These are phyloP conservation scores for Tulasnella calospora DNA, from an alignment of 768 basidiomycete genomes.

Conservation along the genomic window DNA sequence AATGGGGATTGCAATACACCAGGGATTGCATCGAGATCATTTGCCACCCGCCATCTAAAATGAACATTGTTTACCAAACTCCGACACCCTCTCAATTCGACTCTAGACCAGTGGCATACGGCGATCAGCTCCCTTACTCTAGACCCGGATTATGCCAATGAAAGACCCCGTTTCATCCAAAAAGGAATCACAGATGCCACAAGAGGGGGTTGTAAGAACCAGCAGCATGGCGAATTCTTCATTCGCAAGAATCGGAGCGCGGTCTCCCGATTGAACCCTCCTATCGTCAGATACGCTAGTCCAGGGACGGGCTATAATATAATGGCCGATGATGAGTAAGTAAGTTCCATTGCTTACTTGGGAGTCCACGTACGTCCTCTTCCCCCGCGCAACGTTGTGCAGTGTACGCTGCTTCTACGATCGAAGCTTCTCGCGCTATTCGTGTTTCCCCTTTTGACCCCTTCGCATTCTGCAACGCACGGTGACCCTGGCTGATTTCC, in stretches of 20 bases:
- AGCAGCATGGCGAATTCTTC: constrained; percentile 47
- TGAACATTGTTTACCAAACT: neutral
- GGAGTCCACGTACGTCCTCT: neutral
- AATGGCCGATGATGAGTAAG: constrained; percentile 66
- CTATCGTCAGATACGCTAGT: constrained; percentile 94
- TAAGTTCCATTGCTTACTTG: constrained; percentile 26
- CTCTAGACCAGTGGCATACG: neutral
- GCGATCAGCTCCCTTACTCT: too few relatives aligned
- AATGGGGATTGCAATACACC: neutral
- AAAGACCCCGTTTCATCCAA: too few relatives aligned
- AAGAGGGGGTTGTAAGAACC: too few relatives aligned
- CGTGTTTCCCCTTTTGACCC: neutral
- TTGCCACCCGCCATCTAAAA: neutral
- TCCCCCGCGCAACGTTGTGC: neutral
- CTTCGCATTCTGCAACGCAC: neutral
- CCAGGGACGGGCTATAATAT: constrained; percentile 59
- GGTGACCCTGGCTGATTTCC: neutral
- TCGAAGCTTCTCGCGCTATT: neutral
- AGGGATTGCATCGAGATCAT: neutral
- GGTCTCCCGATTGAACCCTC: constrained; percentile 52
- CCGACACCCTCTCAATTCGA: neutral
- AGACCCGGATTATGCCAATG: too few relatives aligned
- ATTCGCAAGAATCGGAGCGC: constrained; percentile 82
- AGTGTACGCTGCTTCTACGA: neutral
- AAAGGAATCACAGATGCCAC: too few relatives aligned